Evolutionary conservation across 2,329 filamentous ascomycete genomes (phyloP).

Genomic region (Ophiosphaerella herpotricha): DNA sequence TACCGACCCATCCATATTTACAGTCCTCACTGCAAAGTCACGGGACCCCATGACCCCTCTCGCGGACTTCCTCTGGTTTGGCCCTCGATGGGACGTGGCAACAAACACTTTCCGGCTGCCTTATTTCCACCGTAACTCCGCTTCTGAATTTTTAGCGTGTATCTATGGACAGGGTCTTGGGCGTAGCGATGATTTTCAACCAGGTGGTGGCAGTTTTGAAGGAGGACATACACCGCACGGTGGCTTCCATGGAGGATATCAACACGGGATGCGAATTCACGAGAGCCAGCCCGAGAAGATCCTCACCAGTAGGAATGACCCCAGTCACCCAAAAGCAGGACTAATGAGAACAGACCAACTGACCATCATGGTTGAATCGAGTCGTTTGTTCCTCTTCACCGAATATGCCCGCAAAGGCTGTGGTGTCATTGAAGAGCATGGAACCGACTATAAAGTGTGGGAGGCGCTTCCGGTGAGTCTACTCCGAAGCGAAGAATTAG

Average conservation of each 20-base stretch:
- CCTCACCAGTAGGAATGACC: constrained; percentile 37
- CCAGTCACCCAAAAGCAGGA: background rate
- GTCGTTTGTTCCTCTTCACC: constrained; percentile 46
- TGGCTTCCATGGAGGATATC: constrained; percentile 51
- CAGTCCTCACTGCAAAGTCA: constrained; percentile 45
- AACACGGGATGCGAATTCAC: constrained; percentile 52
- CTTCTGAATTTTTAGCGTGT: constrained; percentile 46
- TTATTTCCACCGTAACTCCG: constrained; percentile 47
- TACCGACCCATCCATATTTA: constrained; percentile 46
- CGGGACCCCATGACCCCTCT: constrained; percentile 44
- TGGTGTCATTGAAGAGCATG: constrained; percentile 41
- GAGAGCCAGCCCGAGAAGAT: constrained; percentile 51
- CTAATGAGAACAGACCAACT: constrained; percentile 36
- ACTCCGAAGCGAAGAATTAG: background rate
- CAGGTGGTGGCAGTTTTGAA: constrained; percentile 45
- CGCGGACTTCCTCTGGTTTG: constrained; percentile 47
- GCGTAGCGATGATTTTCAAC: constrained; percentile 51
- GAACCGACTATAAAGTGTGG: constrained; percentile 47
- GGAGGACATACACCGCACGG: constrained; percentile 46
- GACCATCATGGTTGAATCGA: constrained; percentile 47
- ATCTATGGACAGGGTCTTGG: constrained; percentile 45
- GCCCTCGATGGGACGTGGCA: constrained; percentile 46
- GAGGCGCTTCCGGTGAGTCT: constrained; percentile 40
- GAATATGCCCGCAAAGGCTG: constrained; percentile 44
- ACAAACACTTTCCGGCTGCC: constrained; percentile 46